A percentile compares a stretch with the other conserved stretches of the same genome.
phyloP scores from a whole-genome alignment of 306 rosid species.

The Heteromeles arbutifolia region DNA sequence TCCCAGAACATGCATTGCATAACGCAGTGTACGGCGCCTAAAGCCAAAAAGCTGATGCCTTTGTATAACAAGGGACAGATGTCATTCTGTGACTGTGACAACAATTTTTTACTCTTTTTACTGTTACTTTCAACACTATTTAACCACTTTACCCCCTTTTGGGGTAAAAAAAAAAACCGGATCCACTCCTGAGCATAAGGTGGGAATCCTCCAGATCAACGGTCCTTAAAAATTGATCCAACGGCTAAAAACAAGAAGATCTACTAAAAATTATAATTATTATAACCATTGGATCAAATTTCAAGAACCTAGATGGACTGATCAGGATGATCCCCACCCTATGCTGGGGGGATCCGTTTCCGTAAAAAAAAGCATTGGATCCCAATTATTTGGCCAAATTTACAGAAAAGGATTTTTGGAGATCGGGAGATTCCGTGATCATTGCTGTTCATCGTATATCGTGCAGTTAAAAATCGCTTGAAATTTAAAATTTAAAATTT shows the following conservation, averaged over 20 bases:
- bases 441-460: too few species aligned
- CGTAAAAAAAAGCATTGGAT: conserved; percentile 20
- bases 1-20: neutral
- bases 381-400: conserved; percentile 28
- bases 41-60: neutral
- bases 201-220: too few species aligned
- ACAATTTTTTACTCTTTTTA: neutral
- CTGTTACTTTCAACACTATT: neutral
- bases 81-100: conserved; percentile 21
- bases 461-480: fast-evolving
- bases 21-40: neutral
- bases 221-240: too few species aligned
- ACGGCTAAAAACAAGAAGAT: too few species aligned
- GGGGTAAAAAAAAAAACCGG: neutral
- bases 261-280: too few species aligned
- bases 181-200: too few species aligned
- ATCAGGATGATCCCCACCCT: too few species aligned
- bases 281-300: too few species aligned
- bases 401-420: neutral
- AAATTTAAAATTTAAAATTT: too few species aligned
- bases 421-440: too few species aligned
- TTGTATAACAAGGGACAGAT: neutral
- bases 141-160: neutral
- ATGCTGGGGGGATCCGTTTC: too few species aligned
- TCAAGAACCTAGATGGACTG: too few species aligned